Evolutionary conservation across 192 early-diverging fungal genomes (phyloP).

Genomic region (Coemansia sp.): DNA sequence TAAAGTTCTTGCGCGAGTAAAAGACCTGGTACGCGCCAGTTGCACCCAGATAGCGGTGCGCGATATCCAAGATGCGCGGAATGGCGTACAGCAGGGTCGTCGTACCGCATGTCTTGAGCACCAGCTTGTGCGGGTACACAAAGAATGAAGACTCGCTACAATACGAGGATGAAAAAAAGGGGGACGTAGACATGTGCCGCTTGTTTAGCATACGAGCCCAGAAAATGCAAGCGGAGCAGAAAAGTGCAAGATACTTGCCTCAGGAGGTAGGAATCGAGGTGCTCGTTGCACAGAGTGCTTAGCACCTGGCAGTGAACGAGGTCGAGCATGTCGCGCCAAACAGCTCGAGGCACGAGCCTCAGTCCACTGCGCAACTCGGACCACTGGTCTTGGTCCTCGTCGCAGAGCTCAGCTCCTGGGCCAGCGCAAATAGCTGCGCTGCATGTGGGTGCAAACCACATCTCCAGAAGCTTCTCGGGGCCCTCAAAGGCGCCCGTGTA

Average conservation of each 20-base stretch:
- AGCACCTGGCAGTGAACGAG: conserved; percentile 93
- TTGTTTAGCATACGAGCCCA: neutral
- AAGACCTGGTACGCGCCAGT: conserved; percentile 73
- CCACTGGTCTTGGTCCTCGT: conserved; percentile 45
- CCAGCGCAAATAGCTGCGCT: conserved; percentile 14
- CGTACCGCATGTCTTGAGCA: conserved; percentile 98
- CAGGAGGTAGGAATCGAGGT: conserved; percentile 88
- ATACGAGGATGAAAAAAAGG: conserved; percentile 20
- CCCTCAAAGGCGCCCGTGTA: conserved; percentile 83
- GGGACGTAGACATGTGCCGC: neutral
- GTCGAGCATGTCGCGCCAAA: conserved; percentile 92
- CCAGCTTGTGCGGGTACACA: conserved; percentile 91
- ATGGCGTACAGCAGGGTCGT: conserved; percentile 90
- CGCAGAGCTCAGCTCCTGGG: conserved; percentile 13
- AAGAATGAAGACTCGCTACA: conserved; percentile 93
- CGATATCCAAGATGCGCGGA: conserved; percentile 83
- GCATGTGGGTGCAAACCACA: conserved; percentile 76
- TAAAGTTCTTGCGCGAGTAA: conserved; percentile 94
- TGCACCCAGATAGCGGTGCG: conserved; percentile 57
- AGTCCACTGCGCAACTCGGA: conserved; percentile 59
- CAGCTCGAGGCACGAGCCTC: conserved; percentile 66
- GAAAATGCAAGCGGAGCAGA: neutral
- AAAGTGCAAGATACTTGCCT: conserved; percentile 34
- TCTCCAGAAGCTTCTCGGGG: conserved; percentile 96
- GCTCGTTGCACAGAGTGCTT: conserved; percentile 76